A percentile compares a stretch with the other conserved stretches of the same genome.
phyloP scores from a whole-genome alignment of 129 eudicot species.

The Chrysanthemum makinoi region DNA sequence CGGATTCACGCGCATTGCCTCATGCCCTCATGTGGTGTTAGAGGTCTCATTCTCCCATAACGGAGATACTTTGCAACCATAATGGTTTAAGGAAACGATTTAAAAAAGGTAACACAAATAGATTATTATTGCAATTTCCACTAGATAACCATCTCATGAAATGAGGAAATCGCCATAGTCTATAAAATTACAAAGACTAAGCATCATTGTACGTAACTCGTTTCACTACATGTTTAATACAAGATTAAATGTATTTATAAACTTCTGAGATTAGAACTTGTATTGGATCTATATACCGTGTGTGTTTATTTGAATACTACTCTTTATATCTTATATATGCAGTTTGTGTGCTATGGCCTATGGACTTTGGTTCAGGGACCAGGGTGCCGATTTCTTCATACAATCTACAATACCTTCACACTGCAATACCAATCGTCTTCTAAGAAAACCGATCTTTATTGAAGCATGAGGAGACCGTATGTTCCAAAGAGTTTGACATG shows the following conservation, averaged over 20 bases:
- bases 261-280: slow-evolving; percentile 5
- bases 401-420: slow-evolving; percentile 94
- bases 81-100: too few relatives aligned
- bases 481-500: slow-evolving; percentile 91
- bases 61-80: too few relatives aligned
- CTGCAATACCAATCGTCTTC: slow-evolving; percentile 62
- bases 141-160: too few relatives aligned
- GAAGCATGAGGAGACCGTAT: slow-evolving; percentile 85
- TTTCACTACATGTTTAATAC: not conserved
- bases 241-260: not conserved
- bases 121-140: too few relatives aligned
- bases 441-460: not conserved
- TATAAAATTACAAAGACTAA: too few relatives aligned
- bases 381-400: slow-evolving; percentile 64
- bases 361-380: slow-evolving; percentile 23
- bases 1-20: too few relatives aligned
- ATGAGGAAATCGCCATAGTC: too few relatives aligned
- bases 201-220: not conserved
- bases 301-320: slow-evolving; percentile 1
- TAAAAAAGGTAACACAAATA: too few relatives aligned
- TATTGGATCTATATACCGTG: slow-evolving; percentile 3
- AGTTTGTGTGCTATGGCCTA: slow-evolving; percentile 9
- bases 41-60: too few relatives aligned
- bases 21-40: too few relatives aligned
- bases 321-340: not conserved